Percentiles rank a stretch among this genome's conserved stretches.
Evolutionary conservation across 192 early-diverging fungal species (phyloP).

Genomic region (Dissophora globulifera): DNA sequence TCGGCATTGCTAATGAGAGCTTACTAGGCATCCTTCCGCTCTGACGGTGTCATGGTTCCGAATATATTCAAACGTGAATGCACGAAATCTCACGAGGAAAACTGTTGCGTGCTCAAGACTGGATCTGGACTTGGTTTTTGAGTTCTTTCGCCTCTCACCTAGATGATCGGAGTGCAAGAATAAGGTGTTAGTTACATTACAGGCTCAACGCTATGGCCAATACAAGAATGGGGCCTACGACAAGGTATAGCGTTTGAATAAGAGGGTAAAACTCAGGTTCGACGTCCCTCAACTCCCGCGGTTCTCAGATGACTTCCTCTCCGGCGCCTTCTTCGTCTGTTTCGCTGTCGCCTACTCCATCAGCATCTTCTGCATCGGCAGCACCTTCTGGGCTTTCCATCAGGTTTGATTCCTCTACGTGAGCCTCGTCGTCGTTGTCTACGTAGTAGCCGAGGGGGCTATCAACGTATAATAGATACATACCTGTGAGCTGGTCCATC

Average conservation of each 20-base stretch:
- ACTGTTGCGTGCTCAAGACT: constrained; percentile 7
- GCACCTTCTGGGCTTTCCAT: too few relatives aligned
- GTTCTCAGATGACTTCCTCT: constrained; percentile 13
- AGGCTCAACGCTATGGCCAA: not conserved
- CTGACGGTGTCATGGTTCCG: constrained; percentile 21
- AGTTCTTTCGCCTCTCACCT: constrained; percentile 14
- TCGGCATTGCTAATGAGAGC: constrained; percentile 17
- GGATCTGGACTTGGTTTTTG: constrained; percentile 15
- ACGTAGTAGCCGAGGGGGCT: not conserved
- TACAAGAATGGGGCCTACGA: constrained; percentile 16
- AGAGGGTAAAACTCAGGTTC: constrained; percentile 30
- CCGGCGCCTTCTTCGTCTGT: constrained; percentile 7
- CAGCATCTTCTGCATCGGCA: constrained; percentile 5
- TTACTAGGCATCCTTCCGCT: constrained; percentile 25
- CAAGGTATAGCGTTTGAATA: constrained; percentile 22
- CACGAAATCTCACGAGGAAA: constrained; percentile 23
- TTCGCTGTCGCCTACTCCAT: constrained; percentile 5
- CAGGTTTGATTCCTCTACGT: not conserved
- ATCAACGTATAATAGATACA: too few relatives aligned
- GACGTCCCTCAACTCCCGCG: constrained; percentile 3
- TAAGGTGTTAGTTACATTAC: not conserved
- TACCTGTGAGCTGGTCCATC: not conserved
- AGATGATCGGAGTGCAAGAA: constrained; percentile 13
- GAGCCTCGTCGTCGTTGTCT: not conserved
- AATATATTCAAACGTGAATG: constrained; percentile 22